These are phyloP conservation scores for Trametes cubensis DNA, from an alignment of 768 basidiomycete species.

Conservation along the genomic window DNA sequence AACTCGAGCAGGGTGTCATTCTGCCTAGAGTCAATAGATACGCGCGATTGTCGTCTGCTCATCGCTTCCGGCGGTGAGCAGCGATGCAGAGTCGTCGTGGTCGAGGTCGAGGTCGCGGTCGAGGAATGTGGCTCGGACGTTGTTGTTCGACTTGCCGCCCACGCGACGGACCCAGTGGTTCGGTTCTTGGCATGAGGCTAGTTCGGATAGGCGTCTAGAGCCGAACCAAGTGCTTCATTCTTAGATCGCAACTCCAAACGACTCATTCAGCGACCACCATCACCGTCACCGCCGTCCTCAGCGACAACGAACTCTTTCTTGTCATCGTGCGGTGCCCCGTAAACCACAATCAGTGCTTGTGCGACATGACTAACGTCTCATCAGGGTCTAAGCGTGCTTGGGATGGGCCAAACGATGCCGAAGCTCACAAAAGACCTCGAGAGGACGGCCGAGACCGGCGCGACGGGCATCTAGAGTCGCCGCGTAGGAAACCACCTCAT, in stretches of 20 bases:
- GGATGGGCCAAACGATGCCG: slow-evolving; percentile 54
- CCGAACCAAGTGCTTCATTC: slow-evolving; percentile 5
- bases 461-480: slow-evolving; percentile 60
- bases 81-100: slow-evolving; percentile 9
- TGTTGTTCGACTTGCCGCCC: slow-evolving; percentile 24
- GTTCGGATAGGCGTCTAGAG: not conserved
- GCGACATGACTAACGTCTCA: slow-evolving; percentile 76
- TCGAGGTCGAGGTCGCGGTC: slow-evolving; percentile 16
- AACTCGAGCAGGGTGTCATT: slow-evolving; percentile 83
- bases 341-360: slow-evolving; percentile 51
- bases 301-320: slow-evolving; percentile 33
- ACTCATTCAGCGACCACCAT: slow-evolving; percentile 12
- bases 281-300: slow-evolving; percentile 15
- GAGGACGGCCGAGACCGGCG: slow-evolving; percentile 69
- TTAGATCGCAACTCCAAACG: not conserved
- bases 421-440: slow-evolving; percentile 55
- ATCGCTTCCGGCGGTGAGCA: slow-evolving; percentile 32
- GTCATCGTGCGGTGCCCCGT: slow-evolving; percentile 83
- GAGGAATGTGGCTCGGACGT: slow-evolving; percentile 20
- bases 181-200: not conserved
- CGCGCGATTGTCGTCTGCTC: slow-evolving; percentile 43
- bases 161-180: slow-evolving; percentile 11
- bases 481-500: slow-evolving; percentile 32
- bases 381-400: slow-evolving; percentile 83
- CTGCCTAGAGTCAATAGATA: slow-evolving; percentile 65